phyloP scores from a whole-genome alignment of 2,329 filamentous ascomycete species.

The Celoporthe dispersa region DNA sequence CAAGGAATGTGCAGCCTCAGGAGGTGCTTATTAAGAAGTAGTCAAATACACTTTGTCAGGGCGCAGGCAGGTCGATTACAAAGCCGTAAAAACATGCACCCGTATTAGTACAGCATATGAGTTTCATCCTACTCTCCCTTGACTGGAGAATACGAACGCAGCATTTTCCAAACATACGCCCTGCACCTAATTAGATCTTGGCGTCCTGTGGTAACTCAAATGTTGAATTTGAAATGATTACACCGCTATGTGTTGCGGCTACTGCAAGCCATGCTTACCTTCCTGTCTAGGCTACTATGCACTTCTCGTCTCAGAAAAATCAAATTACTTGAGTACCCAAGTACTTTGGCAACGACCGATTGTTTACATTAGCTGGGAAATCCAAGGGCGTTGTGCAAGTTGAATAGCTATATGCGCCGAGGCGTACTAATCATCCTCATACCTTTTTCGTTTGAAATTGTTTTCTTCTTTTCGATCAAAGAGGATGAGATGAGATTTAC shows the following conservation, averaged over 20 bases:
- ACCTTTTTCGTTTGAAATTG: not conserved
- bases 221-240: not conserved
- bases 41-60: not conserved
- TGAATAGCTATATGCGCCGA: not conserved
- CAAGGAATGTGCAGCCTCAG: not conserved
- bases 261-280: not conserved
- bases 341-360: too few relatives aligned
- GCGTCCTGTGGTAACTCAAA: not conserved
- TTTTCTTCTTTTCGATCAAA: not conserved
- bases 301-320: too few relatives aligned
- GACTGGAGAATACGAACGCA: not conserved
- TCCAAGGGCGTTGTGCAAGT: not conserved
- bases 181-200: not conserved
- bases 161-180: not conserved
- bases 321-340: too few relatives aligned
- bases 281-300: not conserved
- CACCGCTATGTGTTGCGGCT: not conserved
- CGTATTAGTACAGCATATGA: not conserved
- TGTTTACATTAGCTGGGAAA: too few relatives aligned
- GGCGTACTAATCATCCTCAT: too few relatives aligned
- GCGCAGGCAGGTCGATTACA: not conserved
- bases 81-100: conserved; percentile 3
- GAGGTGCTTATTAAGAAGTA: not conserved
- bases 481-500: not conserved
- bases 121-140: too few relatives aligned